Evolutionary conservation across 768 basidiomycete species (phyloP).

Genomic region (Mycena kentingensis): DNA sequence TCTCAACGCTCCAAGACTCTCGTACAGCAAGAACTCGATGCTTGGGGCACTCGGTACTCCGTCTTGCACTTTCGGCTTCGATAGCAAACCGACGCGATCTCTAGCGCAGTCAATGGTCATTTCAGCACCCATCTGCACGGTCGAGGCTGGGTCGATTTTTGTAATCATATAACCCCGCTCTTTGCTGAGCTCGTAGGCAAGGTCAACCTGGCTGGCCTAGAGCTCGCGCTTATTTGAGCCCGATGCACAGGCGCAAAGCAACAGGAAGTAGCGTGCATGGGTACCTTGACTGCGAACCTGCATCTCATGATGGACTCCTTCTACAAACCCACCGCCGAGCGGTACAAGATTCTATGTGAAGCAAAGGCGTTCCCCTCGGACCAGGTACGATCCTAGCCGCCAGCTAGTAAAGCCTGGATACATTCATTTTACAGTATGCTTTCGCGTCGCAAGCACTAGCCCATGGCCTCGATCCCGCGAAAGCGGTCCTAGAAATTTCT

Average conservation of each 20-base stretch:
- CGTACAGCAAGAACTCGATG: conserved; percentile 78
- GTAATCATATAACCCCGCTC: conserved; percentile 68
- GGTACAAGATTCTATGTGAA: conserved; percentile 96
- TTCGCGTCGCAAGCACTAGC: conserved; percentile 87
- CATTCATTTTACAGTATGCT: conserved; percentile 68
- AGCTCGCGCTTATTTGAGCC: conserved; percentile 26
- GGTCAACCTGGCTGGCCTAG: conserved; percentile 25
- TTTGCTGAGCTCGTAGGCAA: conserved; percentile 84
- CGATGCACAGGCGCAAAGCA: conserved; percentile 70
- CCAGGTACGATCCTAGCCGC: conserved; percentile 58
- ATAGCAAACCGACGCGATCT: conserved; percentile 19
- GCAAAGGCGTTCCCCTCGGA: conserved; percentile 95
- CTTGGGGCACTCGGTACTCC: conserved; percentile 75
- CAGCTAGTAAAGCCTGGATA: conserved; percentile 9
- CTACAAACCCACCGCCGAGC: conserved; percentile 81
- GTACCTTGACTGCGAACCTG: conserved; percentile 91
- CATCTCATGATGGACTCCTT: conserved; percentile 95
- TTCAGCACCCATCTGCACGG: conserved; percentile 78
- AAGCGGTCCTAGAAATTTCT: conserved; percentile 74
- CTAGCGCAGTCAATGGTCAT: conserved; percentile 85
- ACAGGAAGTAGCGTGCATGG: conserved; percentile 94
- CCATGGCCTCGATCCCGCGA: conserved; percentile 74
- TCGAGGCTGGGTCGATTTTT: conserved; percentile 81
- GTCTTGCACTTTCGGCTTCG: conserved; percentile 17
- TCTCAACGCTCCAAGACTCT: conserved; percentile 72